These are phyloP conservation scores for Penicillium argentinense DNA, from an alignment of 495 filamentous ascomycete genomes.

Conservation along the genomic window DNA sequence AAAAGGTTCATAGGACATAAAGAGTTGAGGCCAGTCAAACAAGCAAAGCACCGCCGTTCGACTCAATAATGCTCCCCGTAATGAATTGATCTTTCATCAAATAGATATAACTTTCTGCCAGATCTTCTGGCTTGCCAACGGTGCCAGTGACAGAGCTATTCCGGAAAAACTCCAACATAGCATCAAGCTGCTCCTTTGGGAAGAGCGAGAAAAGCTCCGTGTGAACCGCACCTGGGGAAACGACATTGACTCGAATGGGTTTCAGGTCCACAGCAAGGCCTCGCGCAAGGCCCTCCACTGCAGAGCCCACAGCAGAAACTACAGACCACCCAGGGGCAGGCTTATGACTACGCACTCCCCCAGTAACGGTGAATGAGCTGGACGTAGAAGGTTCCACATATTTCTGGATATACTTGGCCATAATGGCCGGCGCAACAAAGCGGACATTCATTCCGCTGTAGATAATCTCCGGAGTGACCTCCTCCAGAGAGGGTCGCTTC, in stretches of 20 bases:
- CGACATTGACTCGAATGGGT: constrained; percentile 63
- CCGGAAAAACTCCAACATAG: constrained; percentile 16
- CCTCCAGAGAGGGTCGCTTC: constrained; percentile 27
- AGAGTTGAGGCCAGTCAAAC: neutral
- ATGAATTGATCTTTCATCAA: constrained; percentile 58
- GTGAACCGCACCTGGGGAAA: constrained; percentile 55
- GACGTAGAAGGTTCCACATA: constrained; percentile 42
- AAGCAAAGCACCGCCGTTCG: constrained; percentile 29
- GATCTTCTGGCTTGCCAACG: constrained; percentile 55
- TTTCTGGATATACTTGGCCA: constrained; percentile 50
- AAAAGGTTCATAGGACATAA: neutral
- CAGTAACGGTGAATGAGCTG: constrained; percentile 55
- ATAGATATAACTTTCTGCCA: constrained; percentile 67
- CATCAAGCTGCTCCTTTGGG: constrained; percentile 5
- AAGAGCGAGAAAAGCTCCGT: constrained; percentile 46
- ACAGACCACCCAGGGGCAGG: constrained; percentile 49
- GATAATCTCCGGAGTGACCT: constrained; percentile 43
- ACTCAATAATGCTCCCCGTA: constrained; percentile 46
- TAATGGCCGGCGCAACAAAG: constrained; percentile 48
- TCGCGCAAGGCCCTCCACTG: constrained; percentile 42
- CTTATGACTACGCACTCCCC: constrained; percentile 48
- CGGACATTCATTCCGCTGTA: constrained; percentile 49
- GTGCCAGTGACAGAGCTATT: constrained; percentile 40
- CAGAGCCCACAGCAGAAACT: constrained; percentile 42
- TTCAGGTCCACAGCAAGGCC: constrained; percentile 59